These are phyloP conservation scores for Coemansia sp. DNA, from an alignment of 192 early-diverging fungal species.

Conservation along the genomic window DNA sequence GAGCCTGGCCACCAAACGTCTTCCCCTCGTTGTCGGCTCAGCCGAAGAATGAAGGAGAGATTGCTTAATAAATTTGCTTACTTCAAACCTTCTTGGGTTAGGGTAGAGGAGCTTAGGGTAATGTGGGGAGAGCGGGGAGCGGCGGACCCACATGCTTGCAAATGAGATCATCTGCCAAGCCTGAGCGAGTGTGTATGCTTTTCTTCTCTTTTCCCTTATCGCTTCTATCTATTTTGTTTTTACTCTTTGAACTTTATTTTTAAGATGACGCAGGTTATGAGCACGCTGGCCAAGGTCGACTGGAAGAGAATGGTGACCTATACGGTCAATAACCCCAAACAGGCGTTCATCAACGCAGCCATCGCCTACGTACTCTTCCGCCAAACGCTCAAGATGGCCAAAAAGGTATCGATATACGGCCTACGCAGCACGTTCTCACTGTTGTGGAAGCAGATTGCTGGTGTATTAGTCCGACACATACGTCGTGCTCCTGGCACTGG, in stretches of 20 bases:
- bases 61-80: not conserved
- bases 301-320: slow-evolving; percentile 45
- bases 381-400: slow-evolving; percentile 30
- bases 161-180: not conserved
- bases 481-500: slow-evolving; percentile 60
- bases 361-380: slow-evolving; percentile 51
- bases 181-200: not conserved
- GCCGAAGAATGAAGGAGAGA: slow-evolving; percentile 36
- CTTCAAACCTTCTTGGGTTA: not conserved
- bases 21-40: slow-evolving; percentile 26
- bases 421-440: slow-evolving; percentile 23
- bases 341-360: slow-evolving; percentile 43
- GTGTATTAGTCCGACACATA: slow-evolving; percentile 33
- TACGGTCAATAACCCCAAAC: slow-evolving; percentile 44
- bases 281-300: slow-evolving; percentile 53
- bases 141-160: not conserved
- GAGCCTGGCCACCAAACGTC: no score
- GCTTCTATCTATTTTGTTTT: not conserved
- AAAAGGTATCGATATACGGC: slow-evolving; percentile 45
- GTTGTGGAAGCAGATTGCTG: slow-evolving; percentile 41
- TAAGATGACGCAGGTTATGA: slow-evolving; percentile 45
- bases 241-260: not conserved
- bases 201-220: not conserved
- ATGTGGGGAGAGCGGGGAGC: slow-evolving; percentile 1
- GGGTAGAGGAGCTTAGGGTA: not conserved